Evolutionary conservation across 331 rosid species (phyloP).

Genomic region (Rosa hybrid): DNA sequence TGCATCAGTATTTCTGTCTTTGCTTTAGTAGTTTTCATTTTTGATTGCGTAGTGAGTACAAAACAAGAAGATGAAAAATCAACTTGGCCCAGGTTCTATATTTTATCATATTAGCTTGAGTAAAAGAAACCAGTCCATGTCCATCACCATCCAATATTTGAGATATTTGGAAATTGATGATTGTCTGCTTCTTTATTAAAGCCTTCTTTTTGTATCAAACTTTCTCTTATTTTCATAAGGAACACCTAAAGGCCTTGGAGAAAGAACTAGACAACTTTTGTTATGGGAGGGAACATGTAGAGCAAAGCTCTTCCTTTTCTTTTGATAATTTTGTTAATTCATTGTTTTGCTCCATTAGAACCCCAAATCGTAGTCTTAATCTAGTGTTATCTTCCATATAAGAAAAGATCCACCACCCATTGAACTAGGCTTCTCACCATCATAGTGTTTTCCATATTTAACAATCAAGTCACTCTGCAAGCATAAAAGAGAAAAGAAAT

Average conservation of each 20-base stretch:
- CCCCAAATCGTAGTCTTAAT: not conserved
- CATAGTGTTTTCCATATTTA: not conserved
- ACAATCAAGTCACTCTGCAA: not conserved
- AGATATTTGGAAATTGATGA: constrained; percentile 45
- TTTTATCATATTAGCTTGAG: not conserved
- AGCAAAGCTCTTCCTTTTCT: constrained; percentile 49
- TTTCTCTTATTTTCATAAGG: constrained; percentile 96
- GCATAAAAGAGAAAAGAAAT: not conserved
- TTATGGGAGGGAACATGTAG: constrained; percentile 46
- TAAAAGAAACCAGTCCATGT: constrained; percentile 6
- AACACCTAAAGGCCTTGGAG: constrained; percentile 69
- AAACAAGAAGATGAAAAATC: constrained; percentile 18
- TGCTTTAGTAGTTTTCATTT: not conserved
- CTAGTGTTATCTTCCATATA: not conserved
- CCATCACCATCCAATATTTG: constrained; percentile 17
- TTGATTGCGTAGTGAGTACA: not conserved
- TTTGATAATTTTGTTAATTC: constrained; percentile 41
- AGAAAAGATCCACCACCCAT: not conserved
- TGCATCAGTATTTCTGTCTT: not conserved
- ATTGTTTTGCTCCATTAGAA: constrained; percentile 22
- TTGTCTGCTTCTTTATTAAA: constrained; percentile 62
- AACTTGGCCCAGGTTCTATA: not conserved
- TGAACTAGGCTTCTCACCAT: not conserved
- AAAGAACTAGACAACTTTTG: constrained; percentile 79
- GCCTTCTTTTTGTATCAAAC: constrained; percentile 71